Conservation (phyloP, 495 filamentous ascomycete genomes). For the Aspergillus sclerotiicarbonarius region DNA sequence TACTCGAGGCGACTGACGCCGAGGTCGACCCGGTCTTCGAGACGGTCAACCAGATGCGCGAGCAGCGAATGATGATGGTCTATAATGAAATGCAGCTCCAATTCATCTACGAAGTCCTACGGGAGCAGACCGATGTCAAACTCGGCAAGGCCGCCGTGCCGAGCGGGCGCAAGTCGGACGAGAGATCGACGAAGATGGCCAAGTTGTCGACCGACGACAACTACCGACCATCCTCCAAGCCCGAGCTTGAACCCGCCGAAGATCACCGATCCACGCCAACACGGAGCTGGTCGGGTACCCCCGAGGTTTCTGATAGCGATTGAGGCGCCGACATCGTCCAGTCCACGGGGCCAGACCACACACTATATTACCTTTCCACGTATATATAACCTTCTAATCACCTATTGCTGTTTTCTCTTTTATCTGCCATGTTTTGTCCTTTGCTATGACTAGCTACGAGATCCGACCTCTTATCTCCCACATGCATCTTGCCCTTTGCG, state of each 20-base stretch:
- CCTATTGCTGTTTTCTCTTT: slow-evolving; percentile 10
- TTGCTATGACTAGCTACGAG: slow-evolving; percentile 21
- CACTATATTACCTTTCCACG: slow-evolving; percentile 5
- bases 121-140: slow-evolving; percentile 64
- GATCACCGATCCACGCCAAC: slow-evolving; percentile 28
- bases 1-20: slow-evolving; percentile 47
- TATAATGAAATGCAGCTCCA: slow-evolving; percentile 82
- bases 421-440: slow-evolving; percentile 9
- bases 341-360: neutral
- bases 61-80: slow-evolving; percentile 96
- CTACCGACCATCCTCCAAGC: slow-evolving; percentile 36
- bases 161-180: slow-evolving; percentile 26
- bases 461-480: slow-evolving; percentile 15
- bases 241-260: slow-evolving; percentile 37
- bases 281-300: slow-evolving; percentile 31
- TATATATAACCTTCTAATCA: slow-evolving; percentile 13
- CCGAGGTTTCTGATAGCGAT: slow-evolving; percentile 37
- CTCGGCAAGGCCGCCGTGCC: slow-evolving; percentile 31
- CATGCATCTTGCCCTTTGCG: slow-evolving; percentile 7
- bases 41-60: slow-evolving; percentile 75
- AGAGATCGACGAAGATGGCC: slow-evolving; percentile 42
- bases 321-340: slow-evolving; percentile 14
- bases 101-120: slow-evolving; percentile 87
- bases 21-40: slow-evolving; percentile 63
- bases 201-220: slow-evolving; percentile 35